A percentile compares a stretch with the other conserved stretches of the same genome.
Evolutionary conservation across 495 filamentous ascomycete species (phyloP).

Genomic region (Hypoxylon lenormandii): DNA sequence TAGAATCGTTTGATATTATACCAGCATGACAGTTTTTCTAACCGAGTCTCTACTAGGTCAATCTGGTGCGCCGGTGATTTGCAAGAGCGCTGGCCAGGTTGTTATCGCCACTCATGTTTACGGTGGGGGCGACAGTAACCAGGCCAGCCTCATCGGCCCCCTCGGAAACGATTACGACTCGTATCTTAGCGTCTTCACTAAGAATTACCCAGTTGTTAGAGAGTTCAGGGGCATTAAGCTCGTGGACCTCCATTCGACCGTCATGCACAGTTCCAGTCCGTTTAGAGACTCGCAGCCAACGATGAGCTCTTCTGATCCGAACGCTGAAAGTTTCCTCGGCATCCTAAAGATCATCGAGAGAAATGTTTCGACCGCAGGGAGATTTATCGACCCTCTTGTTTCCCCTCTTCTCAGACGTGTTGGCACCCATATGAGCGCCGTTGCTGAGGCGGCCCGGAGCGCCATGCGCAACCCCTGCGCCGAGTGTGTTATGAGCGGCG

Average conservation of each 20-base stretch:
- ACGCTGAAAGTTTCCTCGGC: background rate
- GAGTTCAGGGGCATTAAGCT: slow-evolving; percentile 23
- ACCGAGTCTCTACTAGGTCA: slow-evolving; percentile 43
- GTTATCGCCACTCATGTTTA: slow-evolving; percentile 55
- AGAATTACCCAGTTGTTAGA: background rate
- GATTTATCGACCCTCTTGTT: background rate
- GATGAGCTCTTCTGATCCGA: background rate
- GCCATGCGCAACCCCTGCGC: background rate
- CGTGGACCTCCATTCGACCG: slow-evolving; percentile 24
- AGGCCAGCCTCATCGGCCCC: slow-evolving; percentile 51
- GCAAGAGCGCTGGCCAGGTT: slow-evolving; percentile 31
- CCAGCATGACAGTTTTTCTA: too few relatives aligned
- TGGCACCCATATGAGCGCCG: background rate
- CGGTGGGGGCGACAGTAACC: slow-evolving; percentile 47
- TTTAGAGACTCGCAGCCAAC: too few relatives aligned
- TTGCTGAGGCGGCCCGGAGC: background rate
- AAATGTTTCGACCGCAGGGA: background rate
- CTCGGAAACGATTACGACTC: slow-evolving; percentile 50
- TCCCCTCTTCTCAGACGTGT: background rate
- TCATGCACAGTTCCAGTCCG: background rate
- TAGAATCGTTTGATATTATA: background rate
- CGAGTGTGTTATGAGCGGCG: too few relatives aligned
- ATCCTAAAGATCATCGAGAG: background rate
- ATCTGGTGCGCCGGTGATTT: slow-evolving; percentile 54
- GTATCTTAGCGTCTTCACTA: slow-evolving; percentile 39